Base-by-base conservation (phyloP, 306 rosid genomes). In the Dicorynia guianensis region DNA sequence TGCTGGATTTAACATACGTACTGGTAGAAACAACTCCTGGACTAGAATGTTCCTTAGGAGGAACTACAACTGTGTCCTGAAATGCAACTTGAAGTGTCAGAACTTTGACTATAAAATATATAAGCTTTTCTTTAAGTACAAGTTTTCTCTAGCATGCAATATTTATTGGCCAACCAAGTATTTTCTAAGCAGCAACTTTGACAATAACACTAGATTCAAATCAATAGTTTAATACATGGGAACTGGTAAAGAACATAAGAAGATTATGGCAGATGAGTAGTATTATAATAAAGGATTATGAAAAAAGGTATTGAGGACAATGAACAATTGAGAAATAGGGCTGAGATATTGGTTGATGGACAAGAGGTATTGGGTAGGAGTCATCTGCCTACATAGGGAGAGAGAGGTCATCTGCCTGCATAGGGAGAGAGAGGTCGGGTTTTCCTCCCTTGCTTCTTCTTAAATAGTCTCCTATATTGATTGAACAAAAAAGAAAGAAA, bases 41-140 rank as follows among this genome's bases (percentile, higher is more conserved):
- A 71, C 75, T 50, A n/a, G 87, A 81, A 85, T 84, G 95, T 72
- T 92, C 93, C 84, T 80, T 79, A 30, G 96, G 93, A 66, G 98
- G 96, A 76, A 90, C 92, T 48, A 88, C 95, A 76, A 95, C 97
- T 35, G 97, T 79, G 74, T 95, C 92, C 61, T 92, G 98, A 85
- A 95, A 95, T 35, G 95, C 98, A 79, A 92, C 89, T 79, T 95
- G 98, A 81, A 95, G 66, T 3, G 86, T 83, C 67, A 97, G 97
- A 85, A 87, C 84, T 67, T 90, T n/a, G n/a, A n/a, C n/a, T n/a
- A n/a, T n/a, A n/a, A n/a, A n/a, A n/a, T n/a, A n/a, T n/a, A n/a
- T n/a, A n/a, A n/a, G n/a, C n/a, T n/a, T n/a, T n/a, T n/a, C n/a
- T n/a, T n/a, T n/a, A n/a, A n/a, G n/a, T n/a, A n/a, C n/a, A n/a